Evolutionary conservation across 208 protist genomes (phyloP).

Genomic region (Trypanosoma conorhini): DNA sequence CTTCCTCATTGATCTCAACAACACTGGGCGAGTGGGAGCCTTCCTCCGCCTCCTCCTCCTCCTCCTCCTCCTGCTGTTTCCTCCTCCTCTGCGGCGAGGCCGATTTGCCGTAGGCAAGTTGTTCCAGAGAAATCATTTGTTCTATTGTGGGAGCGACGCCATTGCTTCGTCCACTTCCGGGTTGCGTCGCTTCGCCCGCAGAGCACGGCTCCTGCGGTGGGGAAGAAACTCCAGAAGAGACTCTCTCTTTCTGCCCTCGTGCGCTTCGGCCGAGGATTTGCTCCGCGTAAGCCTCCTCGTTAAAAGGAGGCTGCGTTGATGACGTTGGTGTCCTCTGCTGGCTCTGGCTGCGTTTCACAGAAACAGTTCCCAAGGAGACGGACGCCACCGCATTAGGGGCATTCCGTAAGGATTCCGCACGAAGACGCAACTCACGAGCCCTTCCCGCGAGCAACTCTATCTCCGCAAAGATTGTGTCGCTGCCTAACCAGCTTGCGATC

Average conservation of each 20-base stretch:
- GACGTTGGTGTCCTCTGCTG: background rate
- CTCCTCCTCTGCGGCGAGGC: no score
- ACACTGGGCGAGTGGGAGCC: slow-evolving; percentile 7
- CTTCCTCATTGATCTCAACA: slow-evolving; percentile 14
- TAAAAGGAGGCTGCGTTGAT: background rate
- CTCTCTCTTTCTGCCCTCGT: background rate
- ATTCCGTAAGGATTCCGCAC: background rate
- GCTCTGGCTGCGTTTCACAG: background rate
- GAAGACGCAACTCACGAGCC: background rate
- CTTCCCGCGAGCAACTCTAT: slow-evolving; percentile 6
- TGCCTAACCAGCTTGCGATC: background rate
- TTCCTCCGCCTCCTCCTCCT: background rate
- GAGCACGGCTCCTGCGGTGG: background rate
- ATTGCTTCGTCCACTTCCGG: background rate
- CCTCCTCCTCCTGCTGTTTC: background rate
- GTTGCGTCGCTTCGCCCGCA: background rate
- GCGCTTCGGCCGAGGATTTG: background rate
- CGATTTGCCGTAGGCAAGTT: background rate
- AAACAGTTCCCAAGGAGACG: background rate
- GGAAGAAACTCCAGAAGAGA: background rate
- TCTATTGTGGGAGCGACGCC: background rate
- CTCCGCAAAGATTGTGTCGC: slow-evolving; percentile 16
- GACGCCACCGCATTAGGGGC: background rate
- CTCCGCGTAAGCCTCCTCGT: background rate
- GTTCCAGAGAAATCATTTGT: slow-evolving; percentile 9